Conservation (phyloP, 2,329 filamentous ascomycete genomes). For the Pseudocercospora eumusae region DNA sequence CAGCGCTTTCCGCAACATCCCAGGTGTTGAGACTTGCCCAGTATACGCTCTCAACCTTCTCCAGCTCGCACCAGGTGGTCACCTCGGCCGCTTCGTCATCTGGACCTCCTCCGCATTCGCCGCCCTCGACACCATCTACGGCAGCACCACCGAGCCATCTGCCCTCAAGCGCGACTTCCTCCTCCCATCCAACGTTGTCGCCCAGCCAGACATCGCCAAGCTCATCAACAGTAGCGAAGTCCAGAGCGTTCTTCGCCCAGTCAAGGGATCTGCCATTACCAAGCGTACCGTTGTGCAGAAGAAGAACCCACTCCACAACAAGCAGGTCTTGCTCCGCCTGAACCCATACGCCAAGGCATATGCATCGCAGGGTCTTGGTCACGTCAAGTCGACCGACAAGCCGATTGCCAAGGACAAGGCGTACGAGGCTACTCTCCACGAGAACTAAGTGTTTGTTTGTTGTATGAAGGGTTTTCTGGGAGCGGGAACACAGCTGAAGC, state of each 20-base stretch:
- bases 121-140: slow-evolving; percentile 96
- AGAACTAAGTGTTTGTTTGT: slow-evolving; percentile 46
- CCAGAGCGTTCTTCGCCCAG: slow-evolving; percentile 89
- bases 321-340: slow-evolving; percentile 96
- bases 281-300: slow-evolving; percentile 93
- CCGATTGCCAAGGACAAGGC: slow-evolving; percentile 55
- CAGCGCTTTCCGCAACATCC: slow-evolving; percentile 96
- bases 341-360: slow-evolving; percentile 97
- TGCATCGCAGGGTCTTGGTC: slow-evolving; percentile 79
- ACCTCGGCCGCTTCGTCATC: slow-evolving; percentile 98
- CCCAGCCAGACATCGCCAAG: slow-evolving; percentile 92
- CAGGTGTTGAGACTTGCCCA: slow-evolving; percentile 94
- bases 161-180: slow-evolving; percentile 99
- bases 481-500: slow-evolving; percentile 25
- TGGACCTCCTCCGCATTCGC: slow-evolving; percentile 98
- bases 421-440: slow-evolving; percentile 53
- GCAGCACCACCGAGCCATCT: slow-evolving; percentile 83
- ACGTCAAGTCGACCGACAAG: slow-evolving; percentile 67
- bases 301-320: slow-evolving; percentile 99
- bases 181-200: slow-evolving; percentile 86
- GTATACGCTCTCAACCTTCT: slow-evolving; percentile 96
- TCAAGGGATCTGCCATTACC: slow-evolving; percentile 85
- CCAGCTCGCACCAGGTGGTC: slow-evolving; percentile 97
- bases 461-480: slow-evolving; percentile 26
- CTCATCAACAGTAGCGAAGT: slow-evolving; percentile 99